A percentile compares a stretch with the other conserved stretches of the same genome.
These are phyloP conservation scores for Aspergillus felis DNA, from an alignment of 2,329 filamentous ascomycete genomes.

Conservation along the genomic window DNA sequence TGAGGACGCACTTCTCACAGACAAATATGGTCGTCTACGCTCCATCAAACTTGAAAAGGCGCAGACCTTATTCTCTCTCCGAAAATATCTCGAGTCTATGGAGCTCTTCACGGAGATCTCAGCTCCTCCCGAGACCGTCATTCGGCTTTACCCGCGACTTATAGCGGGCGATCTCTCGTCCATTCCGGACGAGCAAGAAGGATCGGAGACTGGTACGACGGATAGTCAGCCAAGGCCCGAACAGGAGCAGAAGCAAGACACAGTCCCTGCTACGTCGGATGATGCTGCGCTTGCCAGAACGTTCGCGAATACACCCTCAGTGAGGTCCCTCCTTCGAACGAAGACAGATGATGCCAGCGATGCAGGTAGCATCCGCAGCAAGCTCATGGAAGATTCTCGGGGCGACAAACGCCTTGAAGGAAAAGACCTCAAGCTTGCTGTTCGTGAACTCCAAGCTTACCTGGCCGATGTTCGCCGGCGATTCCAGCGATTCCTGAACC, in stretches of 20 bases:
- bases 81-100: constrained; percentile 79
- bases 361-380: constrained; percentile 35
- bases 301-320: constrained; percentile 33
- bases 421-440: constrained; percentile 77
- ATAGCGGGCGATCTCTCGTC: constrained; percentile 79
- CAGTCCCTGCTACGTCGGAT: constrained; percentile 23
- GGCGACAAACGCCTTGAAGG: constrained; percentile 53
- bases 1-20: constrained; percentile 81
- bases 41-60: constrained; percentile 92
- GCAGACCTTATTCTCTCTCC: constrained; percentile 73
- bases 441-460: constrained; percentile 79
- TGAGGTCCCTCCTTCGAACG: constrained; percentile 35
- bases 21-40: constrained; percentile 76
- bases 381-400: constrained; percentile 24
- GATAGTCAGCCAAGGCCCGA: constrained; percentile 23
- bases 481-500: constrained; percentile 58
- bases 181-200: constrained; percentile 48
- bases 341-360: constrained; percentile 38
- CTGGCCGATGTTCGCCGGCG: constrained; percentile 75
- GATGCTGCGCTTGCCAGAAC: constrained; percentile 21
- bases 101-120: constrained; percentile 89
- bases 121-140: constrained; percentile 82
- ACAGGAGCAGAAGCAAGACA: constrained; percentile 23
- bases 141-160: constrained; percentile 74
- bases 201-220: constrained; percentile 27